Evolutionary conservation across 2,329 filamentous ascomycete species (phyloP).

Genomic region (Zasmidium cellare): DNA sequence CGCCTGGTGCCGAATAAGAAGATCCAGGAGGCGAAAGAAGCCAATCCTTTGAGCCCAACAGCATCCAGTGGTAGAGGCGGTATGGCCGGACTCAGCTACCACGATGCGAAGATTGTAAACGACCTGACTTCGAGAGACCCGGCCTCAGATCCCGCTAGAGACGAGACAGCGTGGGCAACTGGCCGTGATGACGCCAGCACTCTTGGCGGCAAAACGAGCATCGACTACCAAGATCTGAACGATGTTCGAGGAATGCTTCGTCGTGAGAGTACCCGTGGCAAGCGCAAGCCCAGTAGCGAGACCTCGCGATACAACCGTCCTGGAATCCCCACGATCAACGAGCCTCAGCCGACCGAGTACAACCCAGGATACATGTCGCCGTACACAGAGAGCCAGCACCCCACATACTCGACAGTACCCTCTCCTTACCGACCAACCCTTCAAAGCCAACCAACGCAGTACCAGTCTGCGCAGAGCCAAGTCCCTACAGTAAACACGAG

Average conservation of each 20-base stretch:
- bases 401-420: conserved; percentile 9
- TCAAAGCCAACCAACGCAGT: conserved; percentile 11
- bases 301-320: conserved; percentile 9
- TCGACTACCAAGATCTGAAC: conserved; percentile 47
- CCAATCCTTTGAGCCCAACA: conserved; percentile 16
- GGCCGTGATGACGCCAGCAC: conserved; percentile 40
- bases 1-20: conserved; percentile 61
- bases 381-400: conserved; percentile 3
- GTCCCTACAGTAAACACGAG: conserved; percentile 11
- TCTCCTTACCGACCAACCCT: conserved; percentile 11
- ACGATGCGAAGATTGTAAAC: conserved; percentile 41
- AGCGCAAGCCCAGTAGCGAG: conserved; percentile 36
- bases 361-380: conserved; percentile 1
- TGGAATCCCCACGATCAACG: conserved; percentile 32
- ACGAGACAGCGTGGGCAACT: conserved; percentile 38
- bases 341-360: conserved; percentile 17
- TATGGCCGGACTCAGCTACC: conserved; percentile 26
- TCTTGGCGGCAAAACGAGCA: conserved; percentile 41
- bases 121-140: conserved; percentile 46
- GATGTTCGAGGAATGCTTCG: conserved; percentile 47
- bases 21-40: conserved; percentile 27
- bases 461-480: conserved; percentile 14
- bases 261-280: conserved; percentile 46
- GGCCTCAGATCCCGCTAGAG: conserved; percentile 41
- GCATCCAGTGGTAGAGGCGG: conserved; percentile 14